phyloP scores from a whole-genome alignment of 2,329 filamentous ascomycete species.

The Venturia nashicola region DNA sequence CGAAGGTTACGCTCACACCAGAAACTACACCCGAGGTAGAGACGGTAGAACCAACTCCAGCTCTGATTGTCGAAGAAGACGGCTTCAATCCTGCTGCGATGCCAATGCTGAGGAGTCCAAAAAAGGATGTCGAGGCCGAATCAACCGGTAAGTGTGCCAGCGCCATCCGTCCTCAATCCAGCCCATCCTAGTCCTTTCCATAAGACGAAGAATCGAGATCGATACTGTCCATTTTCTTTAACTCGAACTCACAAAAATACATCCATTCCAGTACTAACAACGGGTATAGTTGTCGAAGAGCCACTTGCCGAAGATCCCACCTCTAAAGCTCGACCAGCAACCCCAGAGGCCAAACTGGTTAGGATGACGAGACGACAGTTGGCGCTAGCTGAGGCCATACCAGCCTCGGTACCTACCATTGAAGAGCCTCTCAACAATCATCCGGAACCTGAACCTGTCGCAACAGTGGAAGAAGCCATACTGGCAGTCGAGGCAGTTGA shows the following conservation, averaged over 20 bases:
- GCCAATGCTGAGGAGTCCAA: background rate
- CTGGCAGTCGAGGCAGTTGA: background rate
- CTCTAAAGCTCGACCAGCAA: background rate
- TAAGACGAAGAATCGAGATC: too few species aligned
- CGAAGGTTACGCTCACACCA: background rate
- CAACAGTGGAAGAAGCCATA: background rate
- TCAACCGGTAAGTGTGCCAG: background rate
- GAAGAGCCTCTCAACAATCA: constrained; percentile 16
- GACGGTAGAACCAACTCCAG: background rate
- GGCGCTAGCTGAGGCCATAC: constrained; percentile 6
- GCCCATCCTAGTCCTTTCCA: too few species aligned
- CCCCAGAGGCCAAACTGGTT: constrained; percentile 6
- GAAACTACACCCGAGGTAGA: background rate
- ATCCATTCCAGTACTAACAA: background rate
- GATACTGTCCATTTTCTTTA: too few species aligned
- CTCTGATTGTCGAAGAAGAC: background rate
- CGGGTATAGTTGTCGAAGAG: background rate
- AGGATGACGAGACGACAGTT: constrained; percentile 7
- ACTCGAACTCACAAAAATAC: background rate
- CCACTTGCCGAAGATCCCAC: background rate
- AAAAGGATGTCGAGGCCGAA: background rate
- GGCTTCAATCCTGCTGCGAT: background rate
- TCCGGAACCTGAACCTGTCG: constrained; percentile 2
- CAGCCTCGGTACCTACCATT: constrained; percentile 9
- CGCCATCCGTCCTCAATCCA: too few species aligned